Evolutionary conservation across 192 early-diverging fungal species (phyloP), one percentile per base, ranked within the genome.

Genomic region (Umbelopsis sp.): DNA sequence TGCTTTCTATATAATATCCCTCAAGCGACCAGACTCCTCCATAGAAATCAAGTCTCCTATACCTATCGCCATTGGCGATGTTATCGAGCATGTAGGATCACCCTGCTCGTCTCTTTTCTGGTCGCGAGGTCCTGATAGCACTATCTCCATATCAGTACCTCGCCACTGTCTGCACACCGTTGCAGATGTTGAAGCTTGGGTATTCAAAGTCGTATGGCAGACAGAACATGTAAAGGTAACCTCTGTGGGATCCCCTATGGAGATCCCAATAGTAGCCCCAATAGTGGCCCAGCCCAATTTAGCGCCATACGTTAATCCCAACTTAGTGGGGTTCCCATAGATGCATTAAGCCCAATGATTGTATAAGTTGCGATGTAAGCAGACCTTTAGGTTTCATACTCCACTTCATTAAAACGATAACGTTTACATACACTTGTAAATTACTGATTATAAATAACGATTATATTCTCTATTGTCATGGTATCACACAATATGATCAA

Each of bases 401-500:
- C 4, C 36, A 38, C n/a, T n/a, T n/a, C n/a, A n/a, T n/a, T n/a
- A n/a, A n/a, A n/a, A n/a, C n/a, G 36, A 38, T 6, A 38, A 38
- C 36, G 4, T 38, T 3, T 8, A 38, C 36, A 3, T 8, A 38
- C 36, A 38, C 36, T 38, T 38, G 36, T 38, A 38, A 38, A 38
- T n/a, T 38, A 38, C 8, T 3, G 36, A 38, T 38, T 53, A 11
- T 53, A 49, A 50, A 50, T 17, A 53, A 53, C 24, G 10, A 53
- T 11, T 53, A 11, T 29, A 41, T 53, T 51, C 26, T 53, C 26
- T 53, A 53, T 26, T 53, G 52, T 53, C 52, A 8, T 26, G 52
- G 52, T 53, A 53, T 53, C 20, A 53, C 26, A 62, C 26, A 10
- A 26, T 62, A 62, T 32, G 56, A 62, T 34, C 56, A 36, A 56